Evolutionary conservation across 1,284 basidiomycete genomes (phyloP), one percentile per base, ranked within the genome.

Genomic region (Pholiota adiposa): DNA sequence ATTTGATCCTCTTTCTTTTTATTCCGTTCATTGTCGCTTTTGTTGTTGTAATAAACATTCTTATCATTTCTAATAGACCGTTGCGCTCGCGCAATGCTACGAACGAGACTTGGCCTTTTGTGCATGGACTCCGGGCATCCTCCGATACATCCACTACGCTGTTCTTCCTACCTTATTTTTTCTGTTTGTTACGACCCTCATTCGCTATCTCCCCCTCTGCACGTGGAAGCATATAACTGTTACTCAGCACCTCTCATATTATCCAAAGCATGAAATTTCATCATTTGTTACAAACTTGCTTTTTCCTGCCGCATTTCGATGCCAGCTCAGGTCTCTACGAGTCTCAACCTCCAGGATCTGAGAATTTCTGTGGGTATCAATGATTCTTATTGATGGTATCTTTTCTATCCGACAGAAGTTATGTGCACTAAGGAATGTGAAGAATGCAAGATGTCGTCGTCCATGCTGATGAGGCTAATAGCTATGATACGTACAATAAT

Each of bases 401-500:
- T 53, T n/a, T 50, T 50, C 48, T 50, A 19, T 34, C 23, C 23
- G 23, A 25, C 44, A 46, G 44, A 46, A 46, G 23, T 23, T 46
- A 27, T 46, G 44, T 46, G 27, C 23, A 27, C 31, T 34, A 50
- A 7, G 48, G 19, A 41, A 38, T 58, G 50, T 14, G 19, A 36
- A 21, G 16, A 33, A 59, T 59, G 59, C 62, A 55, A 60, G 54
- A 55, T 58, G 52, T 54, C 36, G 34, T 52, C n/a, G 58, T 34
- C 57, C 25, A 48, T 53, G 51, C 33, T 43, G 53, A 19, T 46
- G 46, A 56, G 38, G 21, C 23, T 41, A 65, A 40, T 65, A 54
- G 53, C 60, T 63, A 63, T 65, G 34, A 52, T 65, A 65, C 64
- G 63, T 60, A 59, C 46, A 61, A 51, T 57, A 63, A 51, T 56